These are phyloP conservation scores for Neurospora cerealis DNA, from an alignment of 495 filamentous ascomycete genomes.

Conservation along the genomic window DNA sequence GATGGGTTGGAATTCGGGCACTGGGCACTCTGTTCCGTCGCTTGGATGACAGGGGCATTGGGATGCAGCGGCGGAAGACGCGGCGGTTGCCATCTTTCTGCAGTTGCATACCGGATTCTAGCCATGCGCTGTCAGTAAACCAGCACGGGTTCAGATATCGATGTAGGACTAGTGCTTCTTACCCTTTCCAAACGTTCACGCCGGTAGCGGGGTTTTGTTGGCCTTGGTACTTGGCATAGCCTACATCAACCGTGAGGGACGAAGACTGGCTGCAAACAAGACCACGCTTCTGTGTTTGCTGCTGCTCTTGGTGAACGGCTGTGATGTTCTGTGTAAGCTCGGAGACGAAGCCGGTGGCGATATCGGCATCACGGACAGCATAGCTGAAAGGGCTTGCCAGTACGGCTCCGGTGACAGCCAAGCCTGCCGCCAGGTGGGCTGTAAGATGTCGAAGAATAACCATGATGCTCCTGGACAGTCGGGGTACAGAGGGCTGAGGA, in stretches of 20 bases:
- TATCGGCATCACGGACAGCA: neutral
- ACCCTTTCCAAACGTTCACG: slow-evolving; percentile 33
- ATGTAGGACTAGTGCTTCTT: neutral
- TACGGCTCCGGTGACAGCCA: neutral
- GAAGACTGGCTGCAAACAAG: slow-evolving; percentile 3
- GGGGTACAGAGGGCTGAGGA: neutral
- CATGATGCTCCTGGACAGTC: neutral
- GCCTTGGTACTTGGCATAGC: slow-evolving; percentile 33
- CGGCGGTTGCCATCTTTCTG: slow-evolving; percentile 28
- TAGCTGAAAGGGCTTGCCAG: neutral
- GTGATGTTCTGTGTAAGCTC: slow-evolving; percentile 15
- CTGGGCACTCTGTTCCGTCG: slow-evolving; percentile 5
- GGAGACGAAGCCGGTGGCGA: slow-evolving; percentile 12
- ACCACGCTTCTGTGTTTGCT: slow-evolving; percentile 2
- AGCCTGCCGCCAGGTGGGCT: neutral
- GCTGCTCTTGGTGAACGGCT: slow-evolving; percentile 2
- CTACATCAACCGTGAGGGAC: slow-evolving; percentile 22
- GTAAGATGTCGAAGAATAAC: neutral
- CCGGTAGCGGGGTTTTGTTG: slow-evolving; percentile 20
- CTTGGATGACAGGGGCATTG: slow-evolving; percentile 5
- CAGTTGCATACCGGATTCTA: slow-evolving; percentile 22
- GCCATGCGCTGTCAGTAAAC: slow-evolving; percentile 7
- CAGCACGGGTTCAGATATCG: neutral
- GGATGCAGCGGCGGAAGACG: neutral
- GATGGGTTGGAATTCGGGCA: slow-evolving; percentile 15